Evolutionary conservation across 2,329 filamentous ascomycete species (phyloP).

Genomic region (Cladophialophora immunda): DNA sequence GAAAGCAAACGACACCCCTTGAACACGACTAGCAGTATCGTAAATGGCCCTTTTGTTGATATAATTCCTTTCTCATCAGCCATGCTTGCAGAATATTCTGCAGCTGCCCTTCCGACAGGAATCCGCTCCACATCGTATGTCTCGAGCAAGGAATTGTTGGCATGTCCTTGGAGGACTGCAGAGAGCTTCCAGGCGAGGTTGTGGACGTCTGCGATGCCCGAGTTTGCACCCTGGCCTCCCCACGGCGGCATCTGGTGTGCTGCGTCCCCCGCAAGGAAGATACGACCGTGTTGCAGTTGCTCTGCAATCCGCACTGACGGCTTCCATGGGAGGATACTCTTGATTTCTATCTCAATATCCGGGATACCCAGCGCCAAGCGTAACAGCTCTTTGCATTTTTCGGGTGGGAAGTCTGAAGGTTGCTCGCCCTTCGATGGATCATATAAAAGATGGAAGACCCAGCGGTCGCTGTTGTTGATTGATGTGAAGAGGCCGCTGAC

Average conservation of each 20-base stretch:
- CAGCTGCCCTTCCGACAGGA: constrained; percentile 43
- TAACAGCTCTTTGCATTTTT: constrained; percentile 37
- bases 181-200: constrained; percentile 57
- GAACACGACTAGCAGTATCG: constrained; percentile 11
- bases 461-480: constrained; percentile 43
- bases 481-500: constrained; percentile 42
- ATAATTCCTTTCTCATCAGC: constrained; percentile 29
- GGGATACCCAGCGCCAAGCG: constrained; percentile 42
- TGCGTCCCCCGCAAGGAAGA: constrained; percentile 48
- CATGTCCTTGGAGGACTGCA: constrained; percentile 39
- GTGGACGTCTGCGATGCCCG: constrained; percentile 51
- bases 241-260: constrained; percentile 45
- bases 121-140: constrained; percentile 53
- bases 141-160: constrained; percentile 42
- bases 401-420: constrained; percentile 35
- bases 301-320: constrained; percentile 42
- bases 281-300: constrained; percentile 37
- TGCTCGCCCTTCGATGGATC: constrained; percentile 35
- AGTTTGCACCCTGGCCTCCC: constrained; percentile 47
- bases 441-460: constrained; percentile 44
- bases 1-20: constrained; percentile 24
- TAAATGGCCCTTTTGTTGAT: constrained; percentile 1
- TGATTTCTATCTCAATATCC: constrained; percentile 45
- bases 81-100: constrained; percentile 27
- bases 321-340: constrained; percentile 48